phyloP scores from a whole-genome alignment of 1,284 basidiomycete species.

The Xerocomus nothofagi region DNA sequence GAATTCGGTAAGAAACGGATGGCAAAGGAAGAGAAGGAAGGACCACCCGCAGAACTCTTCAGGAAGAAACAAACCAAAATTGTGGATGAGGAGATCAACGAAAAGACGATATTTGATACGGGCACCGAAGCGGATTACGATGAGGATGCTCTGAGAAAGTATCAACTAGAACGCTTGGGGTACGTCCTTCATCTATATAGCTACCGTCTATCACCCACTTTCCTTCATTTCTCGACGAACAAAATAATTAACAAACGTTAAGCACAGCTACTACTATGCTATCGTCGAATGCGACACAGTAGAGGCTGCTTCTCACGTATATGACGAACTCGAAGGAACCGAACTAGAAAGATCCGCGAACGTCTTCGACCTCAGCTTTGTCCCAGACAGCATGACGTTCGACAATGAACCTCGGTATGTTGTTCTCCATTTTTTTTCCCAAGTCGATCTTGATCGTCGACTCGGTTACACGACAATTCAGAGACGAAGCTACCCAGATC shows the following conservation, averaged over 20 bases:
- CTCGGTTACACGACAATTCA: constrained; percentile 33
- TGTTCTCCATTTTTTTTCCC: not conserved
- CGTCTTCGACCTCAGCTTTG: constrained; percentile 92
- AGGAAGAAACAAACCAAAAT: constrained; percentile 43
- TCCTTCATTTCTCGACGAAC: not conserved
- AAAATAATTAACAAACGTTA: constrained; percentile 3
- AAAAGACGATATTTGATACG: constrained; percentile 65
- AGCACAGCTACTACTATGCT: constrained; percentile 90
- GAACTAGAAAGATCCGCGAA: constrained; percentile 98
- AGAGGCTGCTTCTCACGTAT: constrained; percentile 79
- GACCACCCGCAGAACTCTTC: constrained; percentile 89
- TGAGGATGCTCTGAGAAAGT: constrained; percentile 86
- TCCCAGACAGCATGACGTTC: constrained; percentile 92
- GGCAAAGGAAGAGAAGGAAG: constrained; percentile 85
- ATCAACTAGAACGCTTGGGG: constrained; percentile 93
- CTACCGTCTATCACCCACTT: not conserved
- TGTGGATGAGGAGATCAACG: constrained; percentile 57
- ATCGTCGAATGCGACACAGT: constrained; percentile 87
- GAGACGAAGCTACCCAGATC: constrained; percentile 81
- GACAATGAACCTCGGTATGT: constrained; percentile 74
- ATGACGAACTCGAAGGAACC: constrained; percentile 88
- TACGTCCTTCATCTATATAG: constrained; percentile 38
- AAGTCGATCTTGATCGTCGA: not conserved
- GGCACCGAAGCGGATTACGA: constrained; percentile 76
- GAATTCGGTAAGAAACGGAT: constrained; percentile 92